A percentile compares a stretch with the other conserved stretches of the same genome.
phyloP scores from a whole-genome alignment of 1,284 basidiomycete species.

The Melanopsichium pennsylvanicum region DNA sequence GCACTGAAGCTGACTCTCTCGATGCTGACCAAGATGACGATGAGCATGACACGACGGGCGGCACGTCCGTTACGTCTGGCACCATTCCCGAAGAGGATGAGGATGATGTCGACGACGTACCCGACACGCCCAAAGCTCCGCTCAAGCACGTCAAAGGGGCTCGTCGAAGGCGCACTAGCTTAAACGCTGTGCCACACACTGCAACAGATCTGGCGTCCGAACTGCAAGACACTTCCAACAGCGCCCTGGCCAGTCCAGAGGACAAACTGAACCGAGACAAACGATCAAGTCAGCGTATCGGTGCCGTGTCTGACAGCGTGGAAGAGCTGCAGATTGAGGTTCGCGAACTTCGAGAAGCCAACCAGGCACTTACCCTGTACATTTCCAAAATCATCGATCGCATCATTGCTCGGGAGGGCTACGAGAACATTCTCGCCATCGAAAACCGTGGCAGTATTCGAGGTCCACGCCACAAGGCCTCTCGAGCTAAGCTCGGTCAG shows the following conservation, averaged over 20 bases:
- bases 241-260: constrained; percentile 10
- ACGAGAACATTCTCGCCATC: constrained; percentile 87
- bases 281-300: constrained; percentile 50
- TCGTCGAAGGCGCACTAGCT: constrained; percentile 14
- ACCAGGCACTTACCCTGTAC: constrained; percentile 90
- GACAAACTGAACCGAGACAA: constrained; percentile 41
- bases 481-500: constrained; percentile 15
- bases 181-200: background rate
- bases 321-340: constrained; percentile 73
- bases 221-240: constrained; percentile 78
- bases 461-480: constrained; percentile 32
- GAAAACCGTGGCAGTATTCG: constrained; percentile 71
- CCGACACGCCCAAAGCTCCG: constrained; percentile 45
- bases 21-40: constrained; percentile 23
- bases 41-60: constrained; percentile 7
- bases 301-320: constrained; percentile 28
- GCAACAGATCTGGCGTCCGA: constrained; percentile 72
- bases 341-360: constrained; percentile 88
- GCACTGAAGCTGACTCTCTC: constrained; percentile 24
- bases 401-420: constrained; percentile 90
- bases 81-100: constrained; percentile 41
- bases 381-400: constrained; percentile 95
- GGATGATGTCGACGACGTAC: constrained; percentile 56
- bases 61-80: constrained; percentile 17
- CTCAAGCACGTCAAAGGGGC: constrained; percentile 8